Percentiles rank a stretch among this genome's conserved stretches.
These are phyloP conservation scores for Solanum sparsipilum DNA, from an alignment of 257 asterid species.

Conservation along the genomic window DNA sequence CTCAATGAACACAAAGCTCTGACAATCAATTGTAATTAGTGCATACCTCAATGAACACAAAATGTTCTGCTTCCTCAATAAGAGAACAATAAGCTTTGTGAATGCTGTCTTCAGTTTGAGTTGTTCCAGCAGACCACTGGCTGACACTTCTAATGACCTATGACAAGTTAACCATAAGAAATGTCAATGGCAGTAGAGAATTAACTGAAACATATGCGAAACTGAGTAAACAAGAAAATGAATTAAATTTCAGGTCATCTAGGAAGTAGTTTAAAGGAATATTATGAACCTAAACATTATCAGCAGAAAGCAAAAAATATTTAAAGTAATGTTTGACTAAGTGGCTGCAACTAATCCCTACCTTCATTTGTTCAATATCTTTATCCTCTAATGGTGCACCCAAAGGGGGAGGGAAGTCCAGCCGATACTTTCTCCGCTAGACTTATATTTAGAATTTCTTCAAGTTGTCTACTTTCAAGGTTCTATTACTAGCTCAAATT, in stretches of 20 bases:
- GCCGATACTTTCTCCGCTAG: background rate
- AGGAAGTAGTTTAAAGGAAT: background rate
- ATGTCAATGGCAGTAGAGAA: background rate
- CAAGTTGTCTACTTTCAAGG: background rate
- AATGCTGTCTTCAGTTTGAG: conserved; percentile 94
- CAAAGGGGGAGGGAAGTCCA: background rate
- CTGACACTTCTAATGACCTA: conserved; percentile 93
- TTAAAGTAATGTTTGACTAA: background rate
- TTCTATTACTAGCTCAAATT: background rate
- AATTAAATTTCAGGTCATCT: background rate
- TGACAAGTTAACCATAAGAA: background rate
- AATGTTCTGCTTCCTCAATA: conserved; percentile 78
- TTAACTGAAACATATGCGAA: background rate
- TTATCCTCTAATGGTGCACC: background rate
- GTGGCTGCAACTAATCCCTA: background rate
- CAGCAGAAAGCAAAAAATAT: background rate
- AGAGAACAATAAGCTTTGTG: conserved; percentile 87
- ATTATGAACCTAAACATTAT: background rate
- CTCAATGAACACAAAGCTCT: conserved; percentile 64
- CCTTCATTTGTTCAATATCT: background rate
- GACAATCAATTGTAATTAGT: background rate
- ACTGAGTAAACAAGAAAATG: background rate
- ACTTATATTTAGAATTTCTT: background rate
- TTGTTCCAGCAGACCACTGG: conserved; percentile 98
- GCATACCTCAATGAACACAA: conserved; percentile 76